Percentiles rank a stretch among this genome's conserved stretches.
phyloP scores from a whole-genome alignment of 2,329 filamentous ascomycete genomes.

The Rasamsonia emersonii region DNA sequence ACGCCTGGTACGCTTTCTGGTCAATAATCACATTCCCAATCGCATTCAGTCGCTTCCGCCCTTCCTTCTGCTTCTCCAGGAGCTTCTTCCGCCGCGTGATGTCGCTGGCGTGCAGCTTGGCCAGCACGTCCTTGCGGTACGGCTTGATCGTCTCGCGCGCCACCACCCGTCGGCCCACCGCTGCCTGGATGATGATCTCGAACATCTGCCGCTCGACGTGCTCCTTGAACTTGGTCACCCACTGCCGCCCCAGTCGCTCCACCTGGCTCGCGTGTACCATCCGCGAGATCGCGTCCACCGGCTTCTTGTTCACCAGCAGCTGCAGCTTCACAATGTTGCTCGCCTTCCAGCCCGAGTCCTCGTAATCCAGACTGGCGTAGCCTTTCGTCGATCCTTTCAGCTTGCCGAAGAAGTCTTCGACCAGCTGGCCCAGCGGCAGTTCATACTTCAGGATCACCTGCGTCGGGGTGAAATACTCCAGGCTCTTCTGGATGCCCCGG shows the following conservation, averaged over 20 bases:
- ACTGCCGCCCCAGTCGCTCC: conserved; percentile 69
- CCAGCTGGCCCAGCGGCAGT: conserved; percentile 76
- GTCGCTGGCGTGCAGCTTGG: conserved; percentile 88
- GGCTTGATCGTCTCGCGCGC: conserved; percentile 93
- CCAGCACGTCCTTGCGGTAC: conserved; percentile 88
- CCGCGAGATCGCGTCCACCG: conserved; percentile 89
- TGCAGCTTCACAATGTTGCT: conserved; percentile 82
- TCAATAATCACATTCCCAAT: conserved; percentile 90
- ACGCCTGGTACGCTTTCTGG: conserved; percentile 89
- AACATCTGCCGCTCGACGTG: conserved; percentile 97
- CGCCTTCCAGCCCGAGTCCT: conserved; percentile 79
- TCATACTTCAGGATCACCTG: conserved; percentile 95
- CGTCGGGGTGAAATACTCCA: conserved; percentile 83
- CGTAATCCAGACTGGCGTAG: conserved; percentile 93
- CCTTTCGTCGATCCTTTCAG: conserved; percentile 90
- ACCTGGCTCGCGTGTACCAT: conserved; percentile 78
- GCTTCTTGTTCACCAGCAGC: conserved; percentile 82
- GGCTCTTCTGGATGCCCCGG: conserved; percentile 74
- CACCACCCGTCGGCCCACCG: conserved; percentile 71
- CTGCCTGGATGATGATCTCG: conserved; percentile 90
- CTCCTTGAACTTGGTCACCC: conserved; percentile 95
- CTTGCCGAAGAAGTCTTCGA: conserved; percentile 96
- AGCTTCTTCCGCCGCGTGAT: conserved; percentile 74
- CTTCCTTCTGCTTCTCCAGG: conserved; percentile 94
- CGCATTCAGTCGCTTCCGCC: conserved; percentile 71